Evolutionary conservation across 345 rosid species (phyloP).

Genomic region (Raphanus raphanistrum): DNA sequence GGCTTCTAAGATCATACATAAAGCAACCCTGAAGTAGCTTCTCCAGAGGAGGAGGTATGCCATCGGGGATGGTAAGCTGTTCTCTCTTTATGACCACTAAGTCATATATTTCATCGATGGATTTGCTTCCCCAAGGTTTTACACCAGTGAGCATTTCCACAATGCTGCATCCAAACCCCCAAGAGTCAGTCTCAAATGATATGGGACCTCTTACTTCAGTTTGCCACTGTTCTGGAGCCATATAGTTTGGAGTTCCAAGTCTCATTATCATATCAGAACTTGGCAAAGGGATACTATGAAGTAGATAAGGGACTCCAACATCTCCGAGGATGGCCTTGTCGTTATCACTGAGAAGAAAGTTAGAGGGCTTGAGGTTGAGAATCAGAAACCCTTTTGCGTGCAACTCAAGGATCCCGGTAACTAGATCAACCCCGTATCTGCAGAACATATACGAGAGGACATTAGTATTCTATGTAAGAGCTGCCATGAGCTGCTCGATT

Average conservation of each 20-base stretch:
- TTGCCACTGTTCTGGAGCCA: slow-evolving; percentile 99
- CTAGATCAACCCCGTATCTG: slow-evolving; percentile 79
- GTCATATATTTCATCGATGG: slow-evolving; percentile 61
- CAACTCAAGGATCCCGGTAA: slow-evolving; percentile 62
- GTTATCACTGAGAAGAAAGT: slow-evolving; percentile 67
- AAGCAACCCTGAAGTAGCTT: slow-evolving; percentile 84
- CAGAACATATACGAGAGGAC: slow-evolving; percentile 3
- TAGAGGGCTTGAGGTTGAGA: slow-evolving; percentile 81
- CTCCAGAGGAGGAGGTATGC: slow-evolving; percentile 72
- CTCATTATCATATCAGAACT: slow-evolving; percentile 61
- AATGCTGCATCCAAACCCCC: slow-evolving; percentile 95
- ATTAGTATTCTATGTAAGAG: background rate
- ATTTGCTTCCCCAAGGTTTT: slow-evolving; percentile 77
- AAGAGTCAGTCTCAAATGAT: slow-evolving; percentile 84
- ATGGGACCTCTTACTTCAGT: slow-evolving; percentile 85
- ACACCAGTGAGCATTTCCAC: slow-evolving; percentile 90
- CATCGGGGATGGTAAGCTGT: slow-evolving; percentile 62
- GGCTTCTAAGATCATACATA: slow-evolving; percentile 77
- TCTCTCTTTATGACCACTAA: slow-evolving; percentile 76
- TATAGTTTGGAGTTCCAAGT: slow-evolving; percentile 90
- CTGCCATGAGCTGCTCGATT: background rate
- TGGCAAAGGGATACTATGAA: slow-evolving; percentile 68
- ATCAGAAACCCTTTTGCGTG: slow-evolving; percentile 68
- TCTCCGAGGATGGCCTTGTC: slow-evolving; percentile 78
- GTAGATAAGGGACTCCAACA: slow-evolving; percentile 71